Evolutionary conservation across 306 rosid species (phyloP), one percentile per base, ranked within the genome.

Genomic region (Parietaria judaica): DNA sequence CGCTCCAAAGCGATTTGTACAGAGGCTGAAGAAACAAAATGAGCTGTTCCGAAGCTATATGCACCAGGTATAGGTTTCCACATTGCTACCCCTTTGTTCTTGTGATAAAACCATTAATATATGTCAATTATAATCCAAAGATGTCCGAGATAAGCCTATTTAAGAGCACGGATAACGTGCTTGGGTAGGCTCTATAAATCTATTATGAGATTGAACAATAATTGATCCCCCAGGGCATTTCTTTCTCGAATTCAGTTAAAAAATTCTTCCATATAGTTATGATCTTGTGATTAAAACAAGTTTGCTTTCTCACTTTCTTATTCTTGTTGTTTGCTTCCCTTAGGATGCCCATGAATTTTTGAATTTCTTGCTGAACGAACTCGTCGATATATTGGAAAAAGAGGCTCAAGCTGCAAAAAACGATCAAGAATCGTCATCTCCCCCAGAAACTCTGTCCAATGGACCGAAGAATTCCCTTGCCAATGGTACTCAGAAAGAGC

Each of bases 271-370:
- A 8, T 41, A 8, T 41, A 41, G 9, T 41, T 41, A 41, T 41
- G 45, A 41, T 41, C 45, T 41, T 41, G 7, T 5, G 1, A 41
- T 41, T 55, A 3, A 41, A 51, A 46, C 6, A 49, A 16, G 23
- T 35, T 41, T 34, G 63, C 37, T 61, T 6, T 68, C 7, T 51
- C 34, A 70, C 47, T 65, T 67, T 38, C 65, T 58, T 57, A 46
- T 49, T 4, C 13, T 49, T 63, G 36, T 63, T 14, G 46, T 75
- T 74, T 64, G 67, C 79, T 79, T 64, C 31, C 45, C 72, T 71
- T 75, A 94, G 99, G 99, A 94, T 81, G 99, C 99, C 56, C 99
- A 94, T 13, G 99, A 94, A 65, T 94, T 94, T 84, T 78, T 94
- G 85, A 94, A 94, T 79, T 94, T 88, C 74, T 89, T 94, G 87